Base-by-base conservation (phyloP, 108 stramenopile genomes). In the Cylindrotheca closterium region DNA sequence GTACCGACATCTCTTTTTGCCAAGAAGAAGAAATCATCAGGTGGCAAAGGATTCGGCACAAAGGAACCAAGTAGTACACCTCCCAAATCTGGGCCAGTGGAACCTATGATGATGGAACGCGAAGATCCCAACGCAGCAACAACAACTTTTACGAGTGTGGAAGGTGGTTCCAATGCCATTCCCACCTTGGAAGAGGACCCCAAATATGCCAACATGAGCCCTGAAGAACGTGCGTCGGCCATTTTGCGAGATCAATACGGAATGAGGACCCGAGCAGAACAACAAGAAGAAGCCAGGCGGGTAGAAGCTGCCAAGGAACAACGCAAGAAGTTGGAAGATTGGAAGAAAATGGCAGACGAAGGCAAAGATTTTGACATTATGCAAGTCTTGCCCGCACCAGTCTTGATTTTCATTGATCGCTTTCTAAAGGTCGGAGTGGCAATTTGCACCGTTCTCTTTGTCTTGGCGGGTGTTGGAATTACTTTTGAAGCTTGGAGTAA, bases 401-500 rank as follows among this genome's bases (percentile, higher is more conserved):
- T 90, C 1, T 51, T 87, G 47, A 71, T 74, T 29, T 75, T 63
- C 12, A 85, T 93, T 63, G 89, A 93, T 64, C 64, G 75, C 42
- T 85, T 87, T 47, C 72, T 93, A 33, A 90, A 93, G 65, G 32
- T 63, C 8, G 92, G 92, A 19, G 50, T 91, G 49, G 77, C 66
- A 8, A 51, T 88, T 15, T 79, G 64, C 23, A 86, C 85, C 0
- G 47, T 74, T 1, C 47, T 75, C 30, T 93, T 93, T 70, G 71
- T 93, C 5, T 29, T 45, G 23, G 83, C 86, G n/a, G 92, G 92
- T 4, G 34, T 87, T 17, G 75, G 68, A 18, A 93, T 93, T 46
- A 87, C 89, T 2, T 61, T 82, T 17, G 92, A 93, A 51, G 92
- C 92, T 0, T 84, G 84, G 57, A 73, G 77, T 33, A 84, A 80